Conservation (phyloP, 495 filamentous ascomycete genomes). For the Aspergillus indologenus region DNA sequence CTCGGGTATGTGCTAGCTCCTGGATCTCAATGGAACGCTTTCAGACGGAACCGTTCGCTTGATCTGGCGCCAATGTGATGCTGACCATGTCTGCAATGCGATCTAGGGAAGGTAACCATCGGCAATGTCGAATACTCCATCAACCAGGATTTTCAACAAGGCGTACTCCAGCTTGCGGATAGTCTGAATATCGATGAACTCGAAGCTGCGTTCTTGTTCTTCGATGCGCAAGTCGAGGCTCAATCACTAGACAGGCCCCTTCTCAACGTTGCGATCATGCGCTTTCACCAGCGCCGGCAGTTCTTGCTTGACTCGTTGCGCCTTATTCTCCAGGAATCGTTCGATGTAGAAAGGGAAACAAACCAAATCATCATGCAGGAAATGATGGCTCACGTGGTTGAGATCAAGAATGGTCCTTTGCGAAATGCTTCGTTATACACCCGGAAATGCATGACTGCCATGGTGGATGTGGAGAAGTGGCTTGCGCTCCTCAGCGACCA, state of each 20-base stretch:
- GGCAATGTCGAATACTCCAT: slow-evolving; percentile 72
- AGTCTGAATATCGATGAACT: slow-evolving; percentile 86
- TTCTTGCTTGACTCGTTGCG: slow-evolving; percentile 80
- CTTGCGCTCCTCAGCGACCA: slow-evolving; percentile 69
- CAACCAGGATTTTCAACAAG: slow-evolving; percentile 82
- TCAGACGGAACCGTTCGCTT: background rate
- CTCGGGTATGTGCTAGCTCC: slow-evolving; percentile 41
- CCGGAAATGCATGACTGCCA: slow-evolving; percentile 65
- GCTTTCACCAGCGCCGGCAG: slow-evolving; percentile 77
- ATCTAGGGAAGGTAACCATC: slow-evolving; percentile 65
- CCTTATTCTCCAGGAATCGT: slow-evolving; percentile 63
- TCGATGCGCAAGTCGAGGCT: slow-evolving; percentile 63
- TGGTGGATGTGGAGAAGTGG: slow-evolving; percentile 70
- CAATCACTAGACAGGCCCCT: slow-evolving; percentile 63
- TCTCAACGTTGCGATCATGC: slow-evolving; percentile 70
- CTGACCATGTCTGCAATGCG: slow-evolving; percentile 32
- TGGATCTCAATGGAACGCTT: background rate
- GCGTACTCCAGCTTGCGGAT: slow-evolving; percentile 75
- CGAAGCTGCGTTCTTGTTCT: slow-evolving; percentile 68
- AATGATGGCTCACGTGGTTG: slow-evolving; percentile 40
- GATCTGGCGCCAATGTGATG: background rate
- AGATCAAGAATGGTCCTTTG: slow-evolving; percentile 41
- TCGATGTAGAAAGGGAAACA: slow-evolving; percentile 53
- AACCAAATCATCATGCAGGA: slow-evolving; percentile 42
- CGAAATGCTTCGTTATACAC: slow-evolving; percentile 54